Evolutionary conservation across 306 rosid species (phyloP).

Genomic region (Quercus agrifolia): DNA sequence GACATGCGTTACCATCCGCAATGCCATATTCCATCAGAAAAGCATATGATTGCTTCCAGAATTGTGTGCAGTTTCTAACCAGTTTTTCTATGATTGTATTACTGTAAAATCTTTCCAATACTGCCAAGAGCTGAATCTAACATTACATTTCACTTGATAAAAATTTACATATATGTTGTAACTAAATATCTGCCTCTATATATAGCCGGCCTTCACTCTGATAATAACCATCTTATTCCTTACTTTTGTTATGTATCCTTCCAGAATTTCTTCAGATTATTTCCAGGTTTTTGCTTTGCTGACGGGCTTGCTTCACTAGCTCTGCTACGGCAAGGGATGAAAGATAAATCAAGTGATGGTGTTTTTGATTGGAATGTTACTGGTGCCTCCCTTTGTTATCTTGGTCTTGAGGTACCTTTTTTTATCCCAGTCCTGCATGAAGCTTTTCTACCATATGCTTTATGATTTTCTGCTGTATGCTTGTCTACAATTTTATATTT

Average conservation of each 20-base stretch:
- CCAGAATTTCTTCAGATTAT: slow-evolving; percentile 93
- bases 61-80: not conserved
- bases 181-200: not conserved
- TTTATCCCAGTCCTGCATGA: not conserved
- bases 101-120: not conserved
- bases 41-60: not conserved
- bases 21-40: not conserved
- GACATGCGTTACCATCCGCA: not conserved
- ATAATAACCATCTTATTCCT: slow-evolving; percentile 17
- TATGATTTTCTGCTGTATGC: not conserved
- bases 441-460: not conserved
- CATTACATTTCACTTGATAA: not conserved
- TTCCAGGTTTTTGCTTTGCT: slow-evolving; percentile 97
- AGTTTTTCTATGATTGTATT: not conserved
- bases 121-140: not conserved
- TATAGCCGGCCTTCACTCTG: slow-evolving; percentile 3
- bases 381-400: slow-evolving; percentile 92
- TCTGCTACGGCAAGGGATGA: slow-evolving; percentile 96
- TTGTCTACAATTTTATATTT: not conserved
- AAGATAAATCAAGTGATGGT: slow-evolving; percentile 69
- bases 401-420: slow-evolving; percentile 70
- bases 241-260: slow-evolving; percentile 25
- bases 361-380: slow-evolving; percentile 94
- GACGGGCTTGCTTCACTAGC: slow-evolving; percentile 98
- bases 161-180: not conserved